Evolutionary conservation across 2,329 filamentous ascomycete genomes (phyloP).

Genomic region (Penicillium glabrum): DNA sequence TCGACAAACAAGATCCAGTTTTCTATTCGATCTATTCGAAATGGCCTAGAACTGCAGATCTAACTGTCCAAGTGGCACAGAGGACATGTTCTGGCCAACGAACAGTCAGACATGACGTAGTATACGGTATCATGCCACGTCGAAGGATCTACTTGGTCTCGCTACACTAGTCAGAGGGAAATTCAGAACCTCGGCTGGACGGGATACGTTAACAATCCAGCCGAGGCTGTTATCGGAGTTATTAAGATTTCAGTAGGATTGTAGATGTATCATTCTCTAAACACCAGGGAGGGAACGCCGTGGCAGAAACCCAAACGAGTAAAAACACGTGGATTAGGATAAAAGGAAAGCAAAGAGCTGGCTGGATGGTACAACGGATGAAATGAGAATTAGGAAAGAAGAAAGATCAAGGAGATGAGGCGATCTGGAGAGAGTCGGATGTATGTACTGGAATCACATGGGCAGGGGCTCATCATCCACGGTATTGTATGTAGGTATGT

Average conservation of each 20-base stretch:
- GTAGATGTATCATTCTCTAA: background rate
- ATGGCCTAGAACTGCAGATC: background rate
- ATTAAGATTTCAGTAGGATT: background rate
- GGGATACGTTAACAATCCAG: background rate
- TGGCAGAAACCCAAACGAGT: background rate
- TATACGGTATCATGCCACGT: background rate
- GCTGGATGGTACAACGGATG: conserved; percentile 4
- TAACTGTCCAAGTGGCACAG: background rate
- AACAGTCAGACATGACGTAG: background rate
- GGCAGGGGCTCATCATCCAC: background rate
- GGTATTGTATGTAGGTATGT: conserved; percentile 4
- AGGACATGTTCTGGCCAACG: background rate
- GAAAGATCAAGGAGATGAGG: background rate
- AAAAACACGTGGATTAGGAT: conserved; percentile 4
- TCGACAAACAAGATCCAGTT: background rate
- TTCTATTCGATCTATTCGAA: background rate
- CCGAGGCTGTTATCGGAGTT: background rate
- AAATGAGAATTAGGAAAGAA: background rate
- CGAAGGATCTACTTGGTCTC: background rate
- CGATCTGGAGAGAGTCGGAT: background rate
- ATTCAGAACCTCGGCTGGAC: background rate
- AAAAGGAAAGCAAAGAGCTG: background rate
- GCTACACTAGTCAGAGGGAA: background rate
- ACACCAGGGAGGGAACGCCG: background rate
- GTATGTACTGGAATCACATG: conserved; percentile 8